Base-by-base conservation (phyloP, 495 filamentous ascomycete genomes). In the Tuber magnatum region DNA sequence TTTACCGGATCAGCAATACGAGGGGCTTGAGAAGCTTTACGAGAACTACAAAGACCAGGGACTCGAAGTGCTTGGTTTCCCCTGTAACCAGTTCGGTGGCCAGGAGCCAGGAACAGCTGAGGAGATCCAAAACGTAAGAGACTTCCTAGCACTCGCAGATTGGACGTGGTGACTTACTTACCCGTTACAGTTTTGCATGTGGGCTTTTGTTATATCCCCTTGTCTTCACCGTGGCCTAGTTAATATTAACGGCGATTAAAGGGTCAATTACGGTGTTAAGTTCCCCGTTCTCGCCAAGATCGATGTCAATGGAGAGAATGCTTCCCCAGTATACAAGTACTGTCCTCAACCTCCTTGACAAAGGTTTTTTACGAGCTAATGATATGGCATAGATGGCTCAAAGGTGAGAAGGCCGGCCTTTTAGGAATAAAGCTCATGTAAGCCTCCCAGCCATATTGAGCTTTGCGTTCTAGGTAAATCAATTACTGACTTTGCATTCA, bases 31-130 rank as follows among this genome's bases (percentile, higher is more conserved):
- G 87, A 90, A 88, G 75, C 86, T 99, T 76, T 97, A 97, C 88
- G 90, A 97, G 85, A 86, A 88, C 68, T 82, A 97, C 82, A 88
- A 87, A 71, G 86, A 86, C 46, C 88, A 93, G 69, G 87, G 92
- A 78, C 94, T 99, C 85, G 85, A 87, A 78, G 89, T 99, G 84
- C 87, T 99, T 80, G 95, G 94, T 79, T 97, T 99, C 87, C 95
- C 95, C 73, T 97, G 94, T 89, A 98, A 97, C 87, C 95, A 99
- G 85, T 99, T 99, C 86, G 91, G 90, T 82, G 83, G 83, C 77
- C 96, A 98, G 83, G 96, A 98, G 79, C 94, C 94, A 24, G 94
- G 92, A 76, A 86, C 86, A 86, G 90, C 95, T 84, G 94, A 95
- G 78, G 91, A 97, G 48, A 97, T 98, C 84, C 92, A 96, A 85